Percentiles rank a stretch among this genome's conserved stretches.
phyloP scores from a whole-genome alignment of 306 rosid species.

The Sindora glabra region DNA sequence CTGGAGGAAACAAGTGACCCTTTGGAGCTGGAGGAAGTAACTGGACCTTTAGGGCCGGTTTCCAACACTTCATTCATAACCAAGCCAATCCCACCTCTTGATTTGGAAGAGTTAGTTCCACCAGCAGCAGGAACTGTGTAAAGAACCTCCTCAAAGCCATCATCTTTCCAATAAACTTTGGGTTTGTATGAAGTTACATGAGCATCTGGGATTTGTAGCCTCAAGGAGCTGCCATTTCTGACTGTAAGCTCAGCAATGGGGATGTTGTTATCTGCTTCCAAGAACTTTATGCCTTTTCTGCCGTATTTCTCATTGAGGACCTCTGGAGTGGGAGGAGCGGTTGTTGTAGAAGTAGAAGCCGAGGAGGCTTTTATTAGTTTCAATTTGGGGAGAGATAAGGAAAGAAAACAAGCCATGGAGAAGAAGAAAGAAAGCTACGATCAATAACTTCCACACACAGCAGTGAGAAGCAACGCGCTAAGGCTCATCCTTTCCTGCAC shows the following conservation, averaged over 20 bases:
- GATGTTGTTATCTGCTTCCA: constrained; percentile 36
- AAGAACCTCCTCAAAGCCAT: constrained; percentile 80
- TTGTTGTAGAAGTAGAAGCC: constrained; percentile 15
- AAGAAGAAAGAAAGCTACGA: constrained; percentile 15
- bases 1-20: too few relatives aligned
- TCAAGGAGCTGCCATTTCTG: constrained; percentile 83
- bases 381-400: constrained; percentile 67
- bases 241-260: constrained; percentile 68
- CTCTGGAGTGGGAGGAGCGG: constrained; percentile 38
- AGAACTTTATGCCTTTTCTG: constrained; percentile 75
- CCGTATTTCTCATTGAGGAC: constrained; percentile 56
- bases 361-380: constrained; percentile 45
- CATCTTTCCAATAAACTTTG: constrained; percentile 82
- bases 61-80: constrained; percentile 51
- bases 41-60: constrained; percentile 38
- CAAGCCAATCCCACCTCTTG: constrained; percentile 79
- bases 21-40: constrained; percentile 52
- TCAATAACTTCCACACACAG: constrained; percentile 45
- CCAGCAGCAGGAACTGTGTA: constrained; percentile 43
- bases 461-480: constrained; percentile 24
- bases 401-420: constrained; percentile 80
- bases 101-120: constrained; percentile 28
- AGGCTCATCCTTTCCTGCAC: constrained; percentile 35
- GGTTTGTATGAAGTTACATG: constrained; percentile 90
- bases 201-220: constrained; percentile 75